Evolutionary conservation across 2,329 filamentous ascomycete species (phyloP), one percentile per base, ranked within the genome.

Genomic region (Paramyrothecium sp.): DNA sequence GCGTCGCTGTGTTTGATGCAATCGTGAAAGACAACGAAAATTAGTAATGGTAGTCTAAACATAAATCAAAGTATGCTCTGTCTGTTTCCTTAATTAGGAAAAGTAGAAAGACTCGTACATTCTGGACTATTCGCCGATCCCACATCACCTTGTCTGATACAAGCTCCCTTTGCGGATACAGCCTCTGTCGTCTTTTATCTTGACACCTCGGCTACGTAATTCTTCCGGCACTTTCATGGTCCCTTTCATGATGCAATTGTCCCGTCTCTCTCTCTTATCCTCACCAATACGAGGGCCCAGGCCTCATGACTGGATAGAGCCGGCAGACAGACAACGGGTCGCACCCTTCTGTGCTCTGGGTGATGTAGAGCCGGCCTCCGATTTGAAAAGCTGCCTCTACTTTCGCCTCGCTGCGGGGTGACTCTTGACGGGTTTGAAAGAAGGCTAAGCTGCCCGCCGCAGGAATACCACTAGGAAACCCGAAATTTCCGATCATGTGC

Each of bases 1-100:
- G 89, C 0, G 68, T 88, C 0, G 66, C 56, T 0, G 78, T 92
- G 0, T 92, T 92, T 73, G 76, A 75, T 53, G 81, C 81, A 60
- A 89, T 92, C 10, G 65, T 67, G 20, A 58, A 38, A 3, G 65
- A 68, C 19, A 53, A 70, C 7, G 47, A 56, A 0, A 63, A 62
- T 1, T 51, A 41, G 19, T 70, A 65, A 66, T 64, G 58, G 10
- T 30, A 30, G n/a, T n/a, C n/a, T n/a, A n/a, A n/a, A n/a, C n/a
- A n/a, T n/a, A n/a, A n/a, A n/a, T n/a, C n/a, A n/a, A n/a, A n/a
- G n/a, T n/a, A n/a, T n/a, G n/a, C n/a, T n/a, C n/a, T n/a, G n/a
- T n/a, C n/a, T n/a, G n/a, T n/a, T n/a, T n/a, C n/a, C n/a, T n/a
- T n/a, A n/a, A n/a, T n/a, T n/a, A n/a, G n/a, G n/a, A n/a, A n/a